phyloP scores from a whole-genome alignment of 305 asterid species.

The Ilex paraguariensis region DNA sequence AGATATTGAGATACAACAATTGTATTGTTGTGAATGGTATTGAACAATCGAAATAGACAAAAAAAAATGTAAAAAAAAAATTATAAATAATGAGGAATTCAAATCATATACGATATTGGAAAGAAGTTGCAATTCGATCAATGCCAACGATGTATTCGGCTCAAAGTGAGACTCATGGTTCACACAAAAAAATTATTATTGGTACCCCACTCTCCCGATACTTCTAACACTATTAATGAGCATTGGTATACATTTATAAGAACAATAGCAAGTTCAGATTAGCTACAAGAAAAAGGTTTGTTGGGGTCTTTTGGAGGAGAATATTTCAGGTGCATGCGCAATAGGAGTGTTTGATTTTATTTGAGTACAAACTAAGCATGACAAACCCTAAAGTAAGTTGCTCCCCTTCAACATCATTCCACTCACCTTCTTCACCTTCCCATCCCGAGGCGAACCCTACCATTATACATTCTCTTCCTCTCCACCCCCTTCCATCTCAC shows the following conservation, averaged over 20 bases:
- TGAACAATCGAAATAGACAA: no score
- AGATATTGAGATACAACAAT: no score
- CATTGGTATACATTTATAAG: background rate
- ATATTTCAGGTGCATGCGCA: slow-evolving; percentile 69
- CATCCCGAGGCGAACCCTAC: background rate
- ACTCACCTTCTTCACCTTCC: slow-evolving; percentile 53
- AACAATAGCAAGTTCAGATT: background rate
- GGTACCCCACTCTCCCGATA: background rate
- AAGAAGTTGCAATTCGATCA: no score
- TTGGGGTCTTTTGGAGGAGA: slow-evolving; percentile 31
- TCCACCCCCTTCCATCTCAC: background rate
- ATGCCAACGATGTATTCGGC: no score
- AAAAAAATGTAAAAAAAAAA: no score
- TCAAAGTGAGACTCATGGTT: no score
- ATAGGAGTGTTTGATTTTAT: slow-evolving; percentile 26
- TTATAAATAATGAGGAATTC: no score
- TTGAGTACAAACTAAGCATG: slow-evolving; percentile 75
- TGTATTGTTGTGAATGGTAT: no score
- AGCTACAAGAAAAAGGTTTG: background rate
- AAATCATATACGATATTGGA: no score
- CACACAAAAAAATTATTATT: no score
- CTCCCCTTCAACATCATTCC: slow-evolving; percentile 37
- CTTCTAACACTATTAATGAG: background rate
- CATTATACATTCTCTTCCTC: slow-evolving; percentile 1
- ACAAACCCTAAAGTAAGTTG: slow-evolving; percentile 68